Percentiles rank a stretch among this genome's conserved stretches.
Conservation (phyloP, 176 grass and related monocot species). For the bread wheat (Triticum aestivum) region DNA sequence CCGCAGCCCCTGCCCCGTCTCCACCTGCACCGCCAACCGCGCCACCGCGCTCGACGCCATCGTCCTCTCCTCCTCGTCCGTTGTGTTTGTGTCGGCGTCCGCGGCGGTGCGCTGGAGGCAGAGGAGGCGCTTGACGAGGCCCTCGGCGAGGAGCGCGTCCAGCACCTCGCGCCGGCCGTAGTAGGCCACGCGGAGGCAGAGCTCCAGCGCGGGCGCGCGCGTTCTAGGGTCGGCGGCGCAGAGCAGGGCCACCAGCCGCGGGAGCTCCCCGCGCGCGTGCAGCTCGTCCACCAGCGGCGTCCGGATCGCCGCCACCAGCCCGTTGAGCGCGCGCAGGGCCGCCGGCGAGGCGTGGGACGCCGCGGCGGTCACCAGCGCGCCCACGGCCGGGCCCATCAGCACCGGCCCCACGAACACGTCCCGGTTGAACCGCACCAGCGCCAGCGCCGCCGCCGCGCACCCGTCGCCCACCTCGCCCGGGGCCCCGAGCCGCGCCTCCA, state of each 20-base stretch:
- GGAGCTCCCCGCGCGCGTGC: constrained; percentile 56
- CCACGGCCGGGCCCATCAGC: constrained; percentile 68
- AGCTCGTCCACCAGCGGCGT: constrained; percentile 92
- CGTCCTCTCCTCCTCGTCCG: background rate
- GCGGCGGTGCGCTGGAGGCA: constrained; percentile 64
- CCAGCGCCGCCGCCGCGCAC: constrained; percentile 51
- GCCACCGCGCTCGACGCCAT: constrained; percentile 53
- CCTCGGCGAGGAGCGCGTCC: constrained; percentile 69
- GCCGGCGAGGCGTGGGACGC: constrained; percentile 12
- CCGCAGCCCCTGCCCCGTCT: constrained; percentile 66
- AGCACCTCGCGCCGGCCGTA: constrained; percentile 75
- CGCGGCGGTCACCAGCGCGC: constrained; percentile 36
- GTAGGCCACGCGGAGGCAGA: constrained; percentile 58
- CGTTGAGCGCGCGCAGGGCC: constrained; percentile 56
- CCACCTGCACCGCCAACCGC: constrained; percentile 76
- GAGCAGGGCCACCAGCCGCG: constrained; percentile 64
- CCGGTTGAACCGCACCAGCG: constrained; percentile 86
- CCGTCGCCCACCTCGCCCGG: constrained; percentile 52
- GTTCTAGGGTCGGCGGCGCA: constrained; percentile 18
- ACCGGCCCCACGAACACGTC: constrained; percentile 86
- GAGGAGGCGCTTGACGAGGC: constrained; percentile 74
- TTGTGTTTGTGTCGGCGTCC: constrained; percentile 40
- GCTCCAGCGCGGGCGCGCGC: constrained; percentile 58
- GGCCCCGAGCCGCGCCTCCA: constrained; percentile 50
- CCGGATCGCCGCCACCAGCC: constrained; percentile 56